Evolutionary conservation across 139 green algal genomes (phyloP), one percentile per base, ranked within the genome.

Genomic region (Picochlorum sp.): DNA sequence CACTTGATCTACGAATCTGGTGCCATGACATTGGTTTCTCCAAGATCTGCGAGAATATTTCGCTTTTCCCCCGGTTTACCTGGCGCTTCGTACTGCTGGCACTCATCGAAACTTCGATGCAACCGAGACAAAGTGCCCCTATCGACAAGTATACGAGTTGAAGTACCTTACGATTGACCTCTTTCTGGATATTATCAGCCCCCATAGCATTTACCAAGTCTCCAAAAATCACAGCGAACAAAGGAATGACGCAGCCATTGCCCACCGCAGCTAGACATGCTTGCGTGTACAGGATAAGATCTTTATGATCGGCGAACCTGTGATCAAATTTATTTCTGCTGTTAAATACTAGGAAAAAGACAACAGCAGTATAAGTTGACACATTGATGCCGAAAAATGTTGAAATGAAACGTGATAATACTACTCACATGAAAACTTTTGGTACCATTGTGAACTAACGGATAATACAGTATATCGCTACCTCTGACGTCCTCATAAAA

Each of bases 171-270:
- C 44, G 16, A 26, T 62, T 44, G 4, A 62, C 28, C 23, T 45
- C 24, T 20, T 20, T 24, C 23, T 20, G 14, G 15, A 62, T 23
- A 45, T 45, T 26, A 45, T 15, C 16, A 45, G 26, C 26, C 5
- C 56, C 56, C 20, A 62, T 47, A 21, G 28, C 24, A 15, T 62
- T 45, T 23, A 62, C 13, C 8, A 62, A 45, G 13, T 45, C 45
- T 20, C 56, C 56, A 45, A 62, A 62, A 21, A 62, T 15, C 15
- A 62, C 44, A 8, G 56, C 38, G 28, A 62, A 62, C 15, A 62
- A 21, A 21, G 56, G 56, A 21, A 62, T 26, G 16, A 62, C 6
- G 34, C 34, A 41, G 41, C 52, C 52, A 54, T 54, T 54, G 18
- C 18, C 47, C n/a, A 54, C 4, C 5, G 47, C 47, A 24, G 47